phyloP scores from a whole-genome alignment of 2,329 filamentous ascomycete genomes.

The Paramyrothecium sp. region DNA sequence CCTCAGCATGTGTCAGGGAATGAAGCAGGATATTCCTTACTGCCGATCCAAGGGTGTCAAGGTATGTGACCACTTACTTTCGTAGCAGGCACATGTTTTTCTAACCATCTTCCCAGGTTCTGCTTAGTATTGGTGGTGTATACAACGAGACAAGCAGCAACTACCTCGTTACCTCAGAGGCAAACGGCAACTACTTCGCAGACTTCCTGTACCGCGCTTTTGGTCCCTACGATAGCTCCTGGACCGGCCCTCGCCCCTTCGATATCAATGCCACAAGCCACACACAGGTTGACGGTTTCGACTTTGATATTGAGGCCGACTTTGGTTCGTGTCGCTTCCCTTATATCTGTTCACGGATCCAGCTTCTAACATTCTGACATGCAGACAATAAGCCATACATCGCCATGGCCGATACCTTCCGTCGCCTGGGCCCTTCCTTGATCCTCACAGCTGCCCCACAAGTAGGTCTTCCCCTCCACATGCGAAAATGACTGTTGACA shows the following conservation, averaged over 20 bases:
- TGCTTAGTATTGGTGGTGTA: conserved; percentile 25
- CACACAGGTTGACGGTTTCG: conserved; percentile 27
- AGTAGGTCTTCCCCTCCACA: neutral
- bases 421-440: conserved; percentile 17
- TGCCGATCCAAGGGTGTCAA: conserved; percentile 30
- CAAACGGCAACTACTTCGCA: conserved; percentile 22
- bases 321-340: conserved; percentile 10
- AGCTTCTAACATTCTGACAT: neutral
- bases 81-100: neutral
- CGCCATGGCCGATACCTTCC: conserved; percentile 22
- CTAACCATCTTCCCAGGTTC: conserved; percentile 9
- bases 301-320: conserved; percentile 27
- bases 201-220: conserved; percentile 23
- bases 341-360: neutral
- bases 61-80: conserved; percentile 1
- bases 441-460: conserved; percentile 33
- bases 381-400: conserved; percentile 22
- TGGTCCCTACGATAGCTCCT: conserved; percentile 17
- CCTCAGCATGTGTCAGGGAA: conserved; percentile 23
- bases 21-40: conserved; percentile 26
- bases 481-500: neutral
- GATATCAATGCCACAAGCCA: conserved; percentile 18
- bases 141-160: neutral
- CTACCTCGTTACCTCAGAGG: conserved; percentile 13
- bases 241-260: conserved; percentile 24